Evolutionary conservation across 768 basidiomycete genomes (phyloP), one percentile per base, ranked within the genome.

Genomic region (Chlorophyllum brunneum): DNA sequence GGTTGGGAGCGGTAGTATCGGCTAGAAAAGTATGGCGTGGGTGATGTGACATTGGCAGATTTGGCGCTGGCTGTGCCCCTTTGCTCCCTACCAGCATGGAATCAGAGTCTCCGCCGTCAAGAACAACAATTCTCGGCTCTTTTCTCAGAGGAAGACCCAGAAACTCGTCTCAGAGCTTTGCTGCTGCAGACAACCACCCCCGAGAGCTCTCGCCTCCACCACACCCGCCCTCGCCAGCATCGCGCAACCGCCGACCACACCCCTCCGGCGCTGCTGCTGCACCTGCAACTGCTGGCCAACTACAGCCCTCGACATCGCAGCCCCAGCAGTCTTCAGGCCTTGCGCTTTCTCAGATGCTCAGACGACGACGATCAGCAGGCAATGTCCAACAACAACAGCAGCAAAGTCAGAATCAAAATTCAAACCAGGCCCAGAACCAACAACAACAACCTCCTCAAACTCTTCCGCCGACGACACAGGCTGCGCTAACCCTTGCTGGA

Each of bases 131-230:
- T 65, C 76, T 90, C 41, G 82, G 85, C 54, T 83, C 82, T 46
- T 82, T 88, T 66, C 74, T 90, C 55, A 81, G 86, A 54, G 80
- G 79, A 40, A 73, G 86, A 56, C 85, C 85, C 15, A 76, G 85
- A 59, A 86, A 84, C 64, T 71, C 78, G 39, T 86, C 85, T 27
- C 77, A 82, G 65, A 82, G 83, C 36, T 63, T 68, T 69, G 70
- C 67, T 67, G 65, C 62, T 56, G 61, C 67, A 61, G 57, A 63
- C 57, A 56, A 65, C 54, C 55, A 38, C 37, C 7, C 59, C 51
- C 57, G 72, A 45, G 75, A 79, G 48, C 65, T 72, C 24, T 73
- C 78, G 5, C 78, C 80, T 0, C 75, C 76, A 0, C 68, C 73
- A 22, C 67, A 66, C 22, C 64, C 72, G 0, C 72, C 75, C 15